Conservation (phyloP, 257 asterid species). For the Solanum piurae region DNA sequence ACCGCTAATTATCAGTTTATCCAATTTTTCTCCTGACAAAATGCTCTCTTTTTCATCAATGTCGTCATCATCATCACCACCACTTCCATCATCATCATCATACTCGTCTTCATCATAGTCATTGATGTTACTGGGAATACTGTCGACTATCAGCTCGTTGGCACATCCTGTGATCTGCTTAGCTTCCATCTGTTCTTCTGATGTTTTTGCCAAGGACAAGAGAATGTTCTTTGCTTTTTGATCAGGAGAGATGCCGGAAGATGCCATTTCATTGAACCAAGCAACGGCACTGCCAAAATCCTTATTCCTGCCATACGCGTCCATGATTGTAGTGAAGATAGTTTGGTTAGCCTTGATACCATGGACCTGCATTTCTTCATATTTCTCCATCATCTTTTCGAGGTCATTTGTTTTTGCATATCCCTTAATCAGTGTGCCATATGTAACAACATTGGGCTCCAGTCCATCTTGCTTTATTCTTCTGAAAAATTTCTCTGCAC, state of each 20-base stretch:
- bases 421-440: slow-evolving; percentile 76
- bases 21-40: neutral
- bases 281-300: slow-evolving; percentile 63
- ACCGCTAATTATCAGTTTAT: neutral
- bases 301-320: slow-evolving; percentile 72
- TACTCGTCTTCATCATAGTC: slow-evolving; percentile 6
- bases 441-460: slow-evolving; percentile 60
- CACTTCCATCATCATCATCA: slow-evolving; percentile 3
- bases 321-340: slow-evolving; percentile 83
- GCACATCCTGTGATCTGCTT: slow-evolving; percentile 34
- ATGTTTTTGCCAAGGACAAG: slow-evolving; percentile 72
- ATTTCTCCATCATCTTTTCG: slow-evolving; percentile 83
- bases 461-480: slow-evolving; percentile 74
- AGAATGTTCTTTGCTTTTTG: slow-evolving; percentile 82
- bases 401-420: slow-evolving; percentile 58
- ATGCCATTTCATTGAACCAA: slow-evolving; percentile 85
- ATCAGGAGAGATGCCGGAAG: slow-evolving; percentile 56
- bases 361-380: slow-evolving; percentile 50
- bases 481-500: slow-evolving; percentile 77
- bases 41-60: neutral
- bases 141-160: neutral
- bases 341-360: slow-evolving; percentile 61
- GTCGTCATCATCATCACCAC: neutral
- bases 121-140: neutral
- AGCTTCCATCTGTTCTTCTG: slow-evolving; percentile 71